Base-by-base conservation (phyloP, 2,329 filamentous ascomycete species). In the Xylariales sp. region DNA sequence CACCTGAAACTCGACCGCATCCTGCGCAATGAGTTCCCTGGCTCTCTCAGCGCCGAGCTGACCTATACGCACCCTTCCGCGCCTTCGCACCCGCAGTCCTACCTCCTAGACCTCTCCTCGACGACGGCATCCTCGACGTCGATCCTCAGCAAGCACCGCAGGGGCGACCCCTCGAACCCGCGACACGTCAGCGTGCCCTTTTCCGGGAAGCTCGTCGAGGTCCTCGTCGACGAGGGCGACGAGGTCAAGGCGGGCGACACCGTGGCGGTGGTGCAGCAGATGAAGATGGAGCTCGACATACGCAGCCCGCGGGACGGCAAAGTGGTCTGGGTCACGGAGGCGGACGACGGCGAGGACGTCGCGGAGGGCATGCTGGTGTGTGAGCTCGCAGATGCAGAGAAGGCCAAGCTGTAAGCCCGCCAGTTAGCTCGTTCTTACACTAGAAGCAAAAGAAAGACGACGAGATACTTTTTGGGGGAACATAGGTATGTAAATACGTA, bases 231-330 rank as follows among this genome's bases (percentile, higher is more conserved):
- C 5, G 65, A 67, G 4, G 74, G 73, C 0, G 71, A 78, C 41
- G 46, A 53, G 6, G 58, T 78, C 1, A 54, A 53, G 15, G 61
- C 70, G 42, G 74, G 75, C 2, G 69, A 81, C 27, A 58, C 72
- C 0, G 60, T 83, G 46, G 73, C 63, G 6, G 75, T 83, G 14
- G 69, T 83, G 15, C 74, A 75, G 55, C 78, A 83, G 56, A 82
- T 82, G 77, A 83, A 83, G 57, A 83, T 83, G 78, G 79, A 83
- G 46, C 56, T 83, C n/a, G 79, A 83, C 48, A 70, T 83, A 3
- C 56, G 79, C 16, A 66, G 65, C 38, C 61, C 64, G 13, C 61
- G 62, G 5, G 59, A 61, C 1, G 77, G 77, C 1, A 53, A 50
- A 3, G 65, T 76, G 5, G 59, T 52, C 2, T 80, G 74, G 69